Base-by-base conservation (phyloP, 2,329 filamentous ascomycete genomes). In the Epichloe elymi region DNA sequence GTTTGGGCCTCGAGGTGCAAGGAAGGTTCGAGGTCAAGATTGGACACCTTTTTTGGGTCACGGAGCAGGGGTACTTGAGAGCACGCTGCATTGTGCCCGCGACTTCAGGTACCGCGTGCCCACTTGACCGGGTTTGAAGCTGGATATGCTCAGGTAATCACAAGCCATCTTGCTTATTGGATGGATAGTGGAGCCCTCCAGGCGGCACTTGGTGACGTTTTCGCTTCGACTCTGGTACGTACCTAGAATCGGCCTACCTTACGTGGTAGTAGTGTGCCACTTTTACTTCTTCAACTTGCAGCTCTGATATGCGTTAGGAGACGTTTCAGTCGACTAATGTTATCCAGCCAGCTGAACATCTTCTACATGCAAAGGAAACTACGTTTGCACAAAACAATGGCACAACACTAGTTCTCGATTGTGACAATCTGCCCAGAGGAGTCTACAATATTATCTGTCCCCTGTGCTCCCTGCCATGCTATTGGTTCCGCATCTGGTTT, bases 21-120 rank as follows among this genome's bases (percentile, higher is more conserved):
- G 57, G 57, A 62, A 65, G 59, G 61, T 59, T 63, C 57, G 60
- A 64, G 62, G 61, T 63, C 60, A 53, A 60, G 58, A 60, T 51
- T 55, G 54, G 54, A 56, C 57, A 59, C 59, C 57, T 26, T 47
- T 47, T 49, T 44, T 52, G 55, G 53, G 55, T 46, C 57, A 54
- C 54, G 53, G 53, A 54, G 49, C 47, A 56, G 49, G 37, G 46
- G 33, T 62, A 63, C 61, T 42, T 57, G 15, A 12, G 3, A 2
- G n/a, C 2, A 37, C 23, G 51, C 51, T 15, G 26, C 20, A 47
- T 17, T 36, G 33, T 33, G 46, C 54, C 17, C 46, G 47, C 35
- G 17, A n/a, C 15, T 2, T n/a, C 17, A 57, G 50, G 64, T 66
- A 66, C 50, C 53, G 3, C 15, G 30, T 47, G 51, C 49, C 12